phyloP scores from a whole-genome alignment of 2,329 filamentous ascomycete species.

The Calonectria multiphialidica region DNA sequence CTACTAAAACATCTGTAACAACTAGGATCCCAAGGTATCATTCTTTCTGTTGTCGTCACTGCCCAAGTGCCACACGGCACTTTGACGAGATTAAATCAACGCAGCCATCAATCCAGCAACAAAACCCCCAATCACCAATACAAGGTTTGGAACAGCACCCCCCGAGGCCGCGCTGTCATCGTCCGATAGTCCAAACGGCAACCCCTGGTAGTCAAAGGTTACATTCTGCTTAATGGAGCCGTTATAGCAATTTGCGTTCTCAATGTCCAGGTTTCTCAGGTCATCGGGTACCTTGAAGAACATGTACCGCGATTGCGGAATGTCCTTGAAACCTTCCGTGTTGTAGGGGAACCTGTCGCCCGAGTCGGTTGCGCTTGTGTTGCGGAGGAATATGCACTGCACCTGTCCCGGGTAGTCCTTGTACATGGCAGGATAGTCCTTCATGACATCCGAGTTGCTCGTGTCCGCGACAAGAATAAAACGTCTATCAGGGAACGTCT shows the following conservation, averaged over 20 bases:
- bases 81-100: constrained; percentile 32
- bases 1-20: constrained; percentile 15
- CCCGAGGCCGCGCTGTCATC: constrained; percentile 46
- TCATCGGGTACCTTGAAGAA: constrained; percentile 83
- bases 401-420: constrained; percentile 78
- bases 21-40: background rate
- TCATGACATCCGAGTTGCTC: constrained; percentile 82
- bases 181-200: constrained; percentile 60
- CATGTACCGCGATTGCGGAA: constrained; percentile 80
- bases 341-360: constrained; percentile 81
- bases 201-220: constrained; percentile 75
- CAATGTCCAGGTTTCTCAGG: constrained; percentile 73
- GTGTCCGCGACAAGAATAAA: constrained; percentile 84
- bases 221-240: constrained; percentile 74
- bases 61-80: background rate
- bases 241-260: constrained; percentile 77
- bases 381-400: constrained; percentile 82
- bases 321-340: constrained; percentile 75
- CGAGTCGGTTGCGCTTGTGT: constrained; percentile 77
- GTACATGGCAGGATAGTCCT: constrained; percentile 70
- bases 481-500: constrained; percentile 80
- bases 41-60: background rate
- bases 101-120: constrained; percentile 33
- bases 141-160: constrained; percentile 34
- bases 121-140: constrained; percentile 34